Evolutionary conservation across 805 yeast genomes (phyloP).

Genomic region (Komagataella pseudopastoris): DNA sequence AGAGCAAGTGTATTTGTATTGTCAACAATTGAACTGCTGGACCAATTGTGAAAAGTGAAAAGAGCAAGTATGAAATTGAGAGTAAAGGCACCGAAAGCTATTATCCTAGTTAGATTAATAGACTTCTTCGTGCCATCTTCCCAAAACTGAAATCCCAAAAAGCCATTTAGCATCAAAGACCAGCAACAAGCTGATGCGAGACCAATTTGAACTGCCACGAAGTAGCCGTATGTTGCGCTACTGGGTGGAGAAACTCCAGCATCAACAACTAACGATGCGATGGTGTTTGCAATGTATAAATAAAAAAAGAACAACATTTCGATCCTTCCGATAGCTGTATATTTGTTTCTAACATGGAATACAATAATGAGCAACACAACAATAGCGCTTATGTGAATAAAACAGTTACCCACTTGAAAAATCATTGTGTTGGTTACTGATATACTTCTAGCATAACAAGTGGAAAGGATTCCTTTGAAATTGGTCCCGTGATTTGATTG

Average conservation of each 20-base stretch:
- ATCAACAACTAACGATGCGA: constrained; percentile 67
- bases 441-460: constrained; percentile 77
- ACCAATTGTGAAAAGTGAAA: constrained; percentile 62
- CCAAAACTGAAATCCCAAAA: constrained; percentile 82
- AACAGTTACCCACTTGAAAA: constrained; percentile 79
- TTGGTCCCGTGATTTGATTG: constrained; percentile 30
- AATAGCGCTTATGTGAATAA: constrained; percentile 68
- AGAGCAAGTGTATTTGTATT: constrained; percentile 47
- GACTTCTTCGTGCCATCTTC: constrained; percentile 79
- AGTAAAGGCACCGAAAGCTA: constrained; percentile 44
- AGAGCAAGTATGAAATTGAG: constrained; percentile 55
- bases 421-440: constrained; percentile 85
- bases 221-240: constrained; percentile 58
- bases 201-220: constrained; percentile 74
- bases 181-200: constrained; percentile 59
- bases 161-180: constrained; percentile 57
- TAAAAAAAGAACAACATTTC: constrained; percentile 74
- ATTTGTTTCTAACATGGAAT: constrained; percentile 68
- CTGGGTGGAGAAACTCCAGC: constrained; percentile 91
- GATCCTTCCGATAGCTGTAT: constrained; percentile 87
- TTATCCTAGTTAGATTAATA: constrained; percentile 37
- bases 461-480: constrained; percentile 53
- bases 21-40: constrained; percentile 26
- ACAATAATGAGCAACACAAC: constrained; percentile 53
- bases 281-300: constrained; percentile 39